Conservation (phyloP, 345 rosid genomes). For the Ailanthus altissimus region DNA sequence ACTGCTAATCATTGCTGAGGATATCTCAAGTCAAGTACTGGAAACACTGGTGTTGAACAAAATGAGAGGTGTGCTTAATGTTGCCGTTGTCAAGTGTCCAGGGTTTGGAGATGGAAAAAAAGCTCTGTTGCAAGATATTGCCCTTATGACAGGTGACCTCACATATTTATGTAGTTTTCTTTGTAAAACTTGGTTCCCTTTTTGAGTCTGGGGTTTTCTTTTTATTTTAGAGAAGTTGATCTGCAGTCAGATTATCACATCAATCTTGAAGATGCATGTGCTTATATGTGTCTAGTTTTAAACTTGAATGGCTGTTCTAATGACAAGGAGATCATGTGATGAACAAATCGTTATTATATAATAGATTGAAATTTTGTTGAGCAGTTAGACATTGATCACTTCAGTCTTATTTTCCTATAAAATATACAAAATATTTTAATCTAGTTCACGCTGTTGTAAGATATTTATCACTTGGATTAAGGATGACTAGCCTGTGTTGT, state of each 20-base stretch:
- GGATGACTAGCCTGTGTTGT: background rate
- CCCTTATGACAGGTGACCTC: slow-evolving; percentile 72
- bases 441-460: background rate
- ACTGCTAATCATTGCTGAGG: slow-evolving; percentile 75
- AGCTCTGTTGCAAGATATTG: slow-evolving; percentile 87
- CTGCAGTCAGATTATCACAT: background rate
- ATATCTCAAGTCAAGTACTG: slow-evolving; percentile 64
- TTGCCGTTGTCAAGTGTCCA: slow-evolving; percentile 83
- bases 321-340: background rate
- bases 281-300: background rate
- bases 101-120: slow-evolving; percentile 75
- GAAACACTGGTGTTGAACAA: slow-evolving; percentile 76
- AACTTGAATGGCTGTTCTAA: background rate
- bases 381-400: background rate
- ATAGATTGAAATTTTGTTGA: background rate
- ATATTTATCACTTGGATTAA: background rate
- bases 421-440: background rate
- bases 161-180: slow-evolving; percentile 4
- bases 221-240: background rate
- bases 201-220: background rate
- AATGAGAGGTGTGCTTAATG: slow-evolving; percentile 70
- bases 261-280: background rate
- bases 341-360: background rate
- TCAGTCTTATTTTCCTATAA: background rate
- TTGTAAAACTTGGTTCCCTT: slow-evolving; percentile 1